These are phyloP conservation scores for Sporothrix mexicana DNA, from an alignment of 2,329 filamentous ascomycete species.

Conservation along the genomic window DNA sequence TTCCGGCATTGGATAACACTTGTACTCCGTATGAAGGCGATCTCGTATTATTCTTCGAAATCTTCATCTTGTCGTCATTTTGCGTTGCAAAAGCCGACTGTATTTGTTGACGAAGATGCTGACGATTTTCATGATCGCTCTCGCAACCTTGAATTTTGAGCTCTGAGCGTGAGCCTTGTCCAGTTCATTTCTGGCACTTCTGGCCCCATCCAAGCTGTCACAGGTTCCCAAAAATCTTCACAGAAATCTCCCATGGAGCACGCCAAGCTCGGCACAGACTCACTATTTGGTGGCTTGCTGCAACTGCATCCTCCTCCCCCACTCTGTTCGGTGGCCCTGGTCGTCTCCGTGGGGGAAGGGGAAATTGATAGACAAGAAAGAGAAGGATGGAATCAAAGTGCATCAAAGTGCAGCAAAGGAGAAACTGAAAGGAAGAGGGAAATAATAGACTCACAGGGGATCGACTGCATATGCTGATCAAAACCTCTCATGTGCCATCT, in stretches of 20 bases:
- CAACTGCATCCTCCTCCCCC: background rate
- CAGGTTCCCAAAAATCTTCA: background rate
- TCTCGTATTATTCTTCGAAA: too few species aligned
- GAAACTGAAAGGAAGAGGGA: background rate
- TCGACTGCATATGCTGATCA: conserved; percentile 3
- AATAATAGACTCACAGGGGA: conserved; percentile 12
- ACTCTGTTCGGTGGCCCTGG: conserved; percentile 4
- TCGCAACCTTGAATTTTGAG: too few species aligned
- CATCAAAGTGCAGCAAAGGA: background rate
- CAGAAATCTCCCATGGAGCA: background rate
- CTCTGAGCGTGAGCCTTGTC: too few species aligned
- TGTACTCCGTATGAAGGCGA: too few species aligned
- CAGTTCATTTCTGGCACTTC: background rate
- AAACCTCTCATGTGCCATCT: conserved; percentile 6
- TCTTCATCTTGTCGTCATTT: too few species aligned
- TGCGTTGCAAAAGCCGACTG: background rate
- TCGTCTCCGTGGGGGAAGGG: conserved; percentile 15
- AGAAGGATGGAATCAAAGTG: background rate
- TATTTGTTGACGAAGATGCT: background rate
- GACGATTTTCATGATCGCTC: background rate
- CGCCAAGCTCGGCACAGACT: conserved; percentile 21
- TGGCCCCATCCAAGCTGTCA: background rate
- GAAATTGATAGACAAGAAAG: background rate
- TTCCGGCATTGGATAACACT: background rate
- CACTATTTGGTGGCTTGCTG: background rate